Conservation (phyloP, 75 land plant species). For the Cunninghamia lanceolata region DNA sequence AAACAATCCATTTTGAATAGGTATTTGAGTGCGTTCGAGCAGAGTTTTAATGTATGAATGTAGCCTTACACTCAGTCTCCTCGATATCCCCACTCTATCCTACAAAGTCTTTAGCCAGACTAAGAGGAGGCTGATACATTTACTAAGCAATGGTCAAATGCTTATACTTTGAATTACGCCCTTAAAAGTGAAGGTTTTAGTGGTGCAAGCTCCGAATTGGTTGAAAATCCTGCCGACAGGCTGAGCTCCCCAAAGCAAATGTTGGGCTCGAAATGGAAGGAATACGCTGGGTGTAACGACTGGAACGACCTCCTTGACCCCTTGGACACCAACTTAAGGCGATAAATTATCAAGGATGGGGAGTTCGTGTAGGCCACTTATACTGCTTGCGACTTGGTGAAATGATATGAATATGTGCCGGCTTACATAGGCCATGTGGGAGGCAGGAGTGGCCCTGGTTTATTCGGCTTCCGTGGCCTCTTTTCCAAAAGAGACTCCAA, state of each 20-base stretch:
- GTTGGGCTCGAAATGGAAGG: slow-evolving; percentile 32
- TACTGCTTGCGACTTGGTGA: slow-evolving; percentile 33
- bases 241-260: background rate
- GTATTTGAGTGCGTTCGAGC: too few species aligned
- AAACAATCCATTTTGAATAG: too few species aligned
- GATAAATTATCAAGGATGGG: slow-evolving; percentile 65
- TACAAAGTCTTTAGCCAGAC: too few species aligned
- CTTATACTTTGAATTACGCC: too few species aligned
- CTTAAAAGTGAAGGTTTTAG: too few species aligned
- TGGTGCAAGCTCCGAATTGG: background rate
- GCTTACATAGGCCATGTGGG: slow-evolving; percentile 6
- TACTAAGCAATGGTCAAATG: too few species aligned
- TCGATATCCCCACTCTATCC: too few species aligned
- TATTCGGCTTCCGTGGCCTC: background rate
- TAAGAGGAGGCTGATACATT: too few species aligned
- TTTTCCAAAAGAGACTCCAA: background rate
- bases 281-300: slow-evolving; percentile 46
- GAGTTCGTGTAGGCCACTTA: slow-evolving; percentile 57
- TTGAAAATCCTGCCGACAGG: background rate
- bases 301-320: slow-evolving; percentile 74
- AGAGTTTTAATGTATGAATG: too few species aligned
- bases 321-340: slow-evolving; percentile 43
- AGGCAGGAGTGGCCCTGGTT: background rate
- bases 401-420: too few species aligned
- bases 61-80: too few species aligned